Percentiles rank a stretch among this genome's conserved stretches.
phyloP scores from a whole-genome alignment of 768 basidiomycete genomes.

The Hygrocybe coccinea region DNA sequence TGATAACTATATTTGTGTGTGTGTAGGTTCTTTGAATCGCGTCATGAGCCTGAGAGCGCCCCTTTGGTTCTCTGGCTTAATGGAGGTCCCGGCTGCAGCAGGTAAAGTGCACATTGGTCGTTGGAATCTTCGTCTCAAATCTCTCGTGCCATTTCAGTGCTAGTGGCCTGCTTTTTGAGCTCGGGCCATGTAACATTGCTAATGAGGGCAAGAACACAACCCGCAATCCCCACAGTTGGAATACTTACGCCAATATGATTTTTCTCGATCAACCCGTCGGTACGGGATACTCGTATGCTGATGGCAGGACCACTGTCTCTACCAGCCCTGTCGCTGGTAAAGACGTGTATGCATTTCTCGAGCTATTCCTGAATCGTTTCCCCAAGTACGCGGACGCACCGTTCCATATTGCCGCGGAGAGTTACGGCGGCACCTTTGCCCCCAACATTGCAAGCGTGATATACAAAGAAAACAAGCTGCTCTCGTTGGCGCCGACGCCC shows the following conservation, averaged over 20 bases:
- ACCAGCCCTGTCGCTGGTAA: constrained; percentile 81
- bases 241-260: constrained; percentile 66
- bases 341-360: constrained; percentile 83
- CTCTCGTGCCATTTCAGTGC: constrained; percentile 24
- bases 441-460: constrained; percentile 85
- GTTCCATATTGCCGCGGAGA: constrained; percentile 80
- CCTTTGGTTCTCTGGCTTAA: constrained; percentile 92
- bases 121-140: neutral
- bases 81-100: constrained; percentile 70
- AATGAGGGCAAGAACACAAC: constrained; percentile 67
- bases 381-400: constrained; percentile 63
- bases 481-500: constrained; percentile 35
- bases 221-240: constrained; percentile 83
- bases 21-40: constrained; percentile 83
- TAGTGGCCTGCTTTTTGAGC: constrained; percentile 85
- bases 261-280: constrained; percentile 81
- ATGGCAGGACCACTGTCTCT: constrained; percentile 68
- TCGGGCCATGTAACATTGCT: constrained; percentile 79
- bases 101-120: constrained; percentile 14
- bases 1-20: too few species aligned
- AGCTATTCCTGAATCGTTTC: constrained; percentile 75
- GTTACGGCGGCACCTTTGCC: constrained; percentile 73
- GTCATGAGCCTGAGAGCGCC: constrained; percentile 64
- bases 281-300: constrained; percentile 86
- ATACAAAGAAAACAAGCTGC: constrained; percentile 66